Evolutionary conservation across 108 stramenopile species (phyloP).

Genomic region (Ochromonas danica): DNA sequence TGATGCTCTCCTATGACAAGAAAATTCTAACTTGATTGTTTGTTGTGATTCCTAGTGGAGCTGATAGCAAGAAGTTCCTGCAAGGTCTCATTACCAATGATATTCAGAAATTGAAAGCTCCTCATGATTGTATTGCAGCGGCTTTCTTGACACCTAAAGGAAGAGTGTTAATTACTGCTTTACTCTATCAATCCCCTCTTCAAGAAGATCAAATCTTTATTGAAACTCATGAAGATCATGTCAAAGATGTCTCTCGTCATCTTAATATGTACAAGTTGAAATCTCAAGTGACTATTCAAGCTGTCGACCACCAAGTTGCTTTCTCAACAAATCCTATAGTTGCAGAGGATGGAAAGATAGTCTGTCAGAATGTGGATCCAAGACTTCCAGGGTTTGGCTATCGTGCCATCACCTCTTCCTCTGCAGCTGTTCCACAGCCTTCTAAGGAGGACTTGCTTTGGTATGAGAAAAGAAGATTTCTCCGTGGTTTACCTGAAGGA

Average conservation of each 20-base stretch:
- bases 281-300: not conserved
- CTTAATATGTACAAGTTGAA: slow-evolving; percentile 41
- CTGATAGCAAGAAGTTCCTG: slow-evolving; percentile 37
- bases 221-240: not conserved
- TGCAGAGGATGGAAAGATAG: too few species aligned
- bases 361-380: too few species aligned
- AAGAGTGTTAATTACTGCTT: slow-evolving; percentile 34
- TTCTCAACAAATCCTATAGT: not conserved
- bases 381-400: too few species aligned
- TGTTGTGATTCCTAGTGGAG: slow-evolving; percentile 25
- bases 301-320: not conserved
- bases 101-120: not conserved
- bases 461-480: slow-evolving; percentile 41
- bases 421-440: too few species aligned
- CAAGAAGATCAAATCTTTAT: slow-evolving; percentile 24
- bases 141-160: slow-evolving; percentile 46
- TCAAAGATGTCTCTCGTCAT: not conserved
- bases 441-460: too few species aligned
- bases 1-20: too few species aligned
- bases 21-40: too few species aligned
- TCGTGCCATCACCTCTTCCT: too few species aligned
- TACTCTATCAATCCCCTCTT: slow-evolving; percentile 21
- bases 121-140: slow-evolving; percentile 4
- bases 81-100: slow-evolving; percentile 43
- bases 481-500: slow-evolving; percentile 81